Percentiles rank a stretch among this genome's conserved stretches.
phyloP scores from a whole-genome alignment of 2,329 filamentous ascomycete species.

The Pezicula rhizophila region DNA sequence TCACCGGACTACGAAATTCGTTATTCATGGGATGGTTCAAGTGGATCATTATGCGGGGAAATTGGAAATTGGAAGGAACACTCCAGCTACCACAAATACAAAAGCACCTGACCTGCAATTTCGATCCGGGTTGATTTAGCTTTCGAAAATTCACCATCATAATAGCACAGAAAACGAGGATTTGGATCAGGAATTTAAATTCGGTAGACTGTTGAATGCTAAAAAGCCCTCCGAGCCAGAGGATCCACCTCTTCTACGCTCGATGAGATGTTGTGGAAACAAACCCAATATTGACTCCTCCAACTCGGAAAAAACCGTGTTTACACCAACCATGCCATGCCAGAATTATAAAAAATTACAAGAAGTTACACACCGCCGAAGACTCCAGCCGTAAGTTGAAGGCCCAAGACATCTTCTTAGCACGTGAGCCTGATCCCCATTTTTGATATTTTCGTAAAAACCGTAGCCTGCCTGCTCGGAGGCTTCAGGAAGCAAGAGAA shows the following conservation, averaged over 20 bases:
- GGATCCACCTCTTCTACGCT: slow-evolving; percentile 9
- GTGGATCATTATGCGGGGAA: no score
- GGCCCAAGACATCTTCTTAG: neutral
- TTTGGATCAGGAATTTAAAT: slow-evolving; percentile 15
- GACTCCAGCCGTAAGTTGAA: neutral
- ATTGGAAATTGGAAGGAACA: no score
- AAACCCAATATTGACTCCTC: slow-evolving; percentile 9
- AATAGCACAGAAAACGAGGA: neutral
- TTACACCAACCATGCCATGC: slow-evolving; percentile 8
- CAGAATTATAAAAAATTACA: slow-evolving; percentile 17
- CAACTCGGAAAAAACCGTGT: slow-evolving; percentile 6
- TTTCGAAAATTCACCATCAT: no score
- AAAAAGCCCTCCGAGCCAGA: slow-evolving; percentile 10
- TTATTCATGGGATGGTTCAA: no score
- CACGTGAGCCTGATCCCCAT: slow-evolving; percentile 8
- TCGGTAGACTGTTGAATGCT: slow-evolving; percentile 9
- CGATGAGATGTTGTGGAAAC: slow-evolving; percentile 3
- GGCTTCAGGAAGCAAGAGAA: slow-evolving; percentile 16
- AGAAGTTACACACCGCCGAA: slow-evolving; percentile 6
- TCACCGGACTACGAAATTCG: no score
- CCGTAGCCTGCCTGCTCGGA: slow-evolving; percentile 19
- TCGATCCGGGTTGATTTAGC: no score
- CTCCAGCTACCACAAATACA: no score
- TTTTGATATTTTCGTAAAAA: slow-evolving; percentile 21
- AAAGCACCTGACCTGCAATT: no score